Percentiles rank a stretch among this genome's conserved stretches.
Evolutionary conservation across 495 filamentous ascomycete genomes (phyloP).

Genomic region (Aspergillus nanangensis): DNA sequence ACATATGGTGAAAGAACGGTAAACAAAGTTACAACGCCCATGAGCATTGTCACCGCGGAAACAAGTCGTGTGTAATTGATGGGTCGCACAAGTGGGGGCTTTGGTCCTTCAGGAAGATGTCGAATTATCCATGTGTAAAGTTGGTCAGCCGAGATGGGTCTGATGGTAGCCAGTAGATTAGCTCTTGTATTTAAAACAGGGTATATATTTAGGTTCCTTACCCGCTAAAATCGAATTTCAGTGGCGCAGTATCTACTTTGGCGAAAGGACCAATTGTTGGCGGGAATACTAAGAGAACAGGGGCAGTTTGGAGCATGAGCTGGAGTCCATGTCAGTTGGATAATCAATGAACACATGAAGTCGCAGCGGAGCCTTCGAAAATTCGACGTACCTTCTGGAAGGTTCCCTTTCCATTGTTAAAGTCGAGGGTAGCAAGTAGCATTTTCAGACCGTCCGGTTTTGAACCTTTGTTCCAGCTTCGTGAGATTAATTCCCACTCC

Average conservation of each 20-base stretch:
- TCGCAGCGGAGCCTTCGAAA: neutral
- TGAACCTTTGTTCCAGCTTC: slow-evolving; percentile 82
- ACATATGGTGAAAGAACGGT: slow-evolving; percentile 79
- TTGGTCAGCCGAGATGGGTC: slow-evolving; percentile 69
- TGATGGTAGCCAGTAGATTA: slow-evolving; percentile 23
- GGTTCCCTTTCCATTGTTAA: slow-evolving; percentile 73
- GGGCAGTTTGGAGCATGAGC: slow-evolving; percentile 93
- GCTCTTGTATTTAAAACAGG: neutral
- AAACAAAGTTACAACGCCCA: slow-evolving; percentile 63
- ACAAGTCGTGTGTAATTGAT: slow-evolving; percentile 80
- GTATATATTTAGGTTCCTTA: slow-evolving; percentile 33
- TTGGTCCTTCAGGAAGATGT: slow-evolving; percentile 69
- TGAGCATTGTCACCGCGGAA: slow-evolving; percentile 56
- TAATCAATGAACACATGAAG: too few relatives aligned
- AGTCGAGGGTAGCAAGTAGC: slow-evolving; percentile 85
- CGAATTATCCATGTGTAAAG: slow-evolving; percentile 74
- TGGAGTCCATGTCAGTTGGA: slow-evolving; percentile 30
- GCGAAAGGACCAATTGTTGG: slow-evolving; percentile 85
- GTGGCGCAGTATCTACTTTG: slow-evolving; percentile 60
- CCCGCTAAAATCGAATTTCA: slow-evolving; percentile 86
- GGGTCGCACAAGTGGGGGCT: slow-evolving; percentile 73
- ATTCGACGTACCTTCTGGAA: slow-evolving; percentile 73
- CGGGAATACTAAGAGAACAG: slow-evolving; percentile 81
- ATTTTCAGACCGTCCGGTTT: slow-evolving; percentile 66
- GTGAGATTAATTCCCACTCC: slow-evolving; percentile 86